Conservation (phyloP, 148 eudicot species). For the Vaccinium corymbosum region DNA sequence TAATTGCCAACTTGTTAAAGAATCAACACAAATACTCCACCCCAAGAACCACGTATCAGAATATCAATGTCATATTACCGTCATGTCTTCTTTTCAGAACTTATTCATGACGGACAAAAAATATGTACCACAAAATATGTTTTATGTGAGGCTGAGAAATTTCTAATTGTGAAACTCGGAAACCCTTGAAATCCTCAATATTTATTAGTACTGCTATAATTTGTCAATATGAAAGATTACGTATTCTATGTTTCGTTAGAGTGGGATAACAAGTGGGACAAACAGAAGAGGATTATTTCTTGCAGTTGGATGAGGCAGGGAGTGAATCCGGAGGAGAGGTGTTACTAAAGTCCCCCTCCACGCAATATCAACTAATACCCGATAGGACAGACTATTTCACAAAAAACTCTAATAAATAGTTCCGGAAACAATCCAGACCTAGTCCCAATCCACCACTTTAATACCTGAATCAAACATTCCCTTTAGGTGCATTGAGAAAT, state of each 20-base stretch:
- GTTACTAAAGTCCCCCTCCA: neutral
- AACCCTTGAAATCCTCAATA: neutral
- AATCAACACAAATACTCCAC: constrained; percentile 9
- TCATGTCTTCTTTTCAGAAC: no score
- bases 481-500: neutral
- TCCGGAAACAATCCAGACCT: neutral
- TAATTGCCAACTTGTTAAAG: constrained; percentile 44
- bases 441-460: neutral
- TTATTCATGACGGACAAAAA: neutral
- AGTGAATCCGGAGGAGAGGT: neutral
- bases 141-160: neutral
- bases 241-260: neutral
- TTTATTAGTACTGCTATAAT: neutral
- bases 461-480: neutral
- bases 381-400: neutral
- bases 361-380: neutral
- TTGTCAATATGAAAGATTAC: neutral
- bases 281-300: neutral
- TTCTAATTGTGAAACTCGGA: neutral
- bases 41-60: neutral
- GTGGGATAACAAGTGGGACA: neutral
- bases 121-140: neutral
- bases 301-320: neutral
- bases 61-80: neutral
- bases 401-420: neutral